Conservation (phyloP, 2,329 filamentous ascomycete genomes). For the Pestalotiopsis sp. region DNA sequence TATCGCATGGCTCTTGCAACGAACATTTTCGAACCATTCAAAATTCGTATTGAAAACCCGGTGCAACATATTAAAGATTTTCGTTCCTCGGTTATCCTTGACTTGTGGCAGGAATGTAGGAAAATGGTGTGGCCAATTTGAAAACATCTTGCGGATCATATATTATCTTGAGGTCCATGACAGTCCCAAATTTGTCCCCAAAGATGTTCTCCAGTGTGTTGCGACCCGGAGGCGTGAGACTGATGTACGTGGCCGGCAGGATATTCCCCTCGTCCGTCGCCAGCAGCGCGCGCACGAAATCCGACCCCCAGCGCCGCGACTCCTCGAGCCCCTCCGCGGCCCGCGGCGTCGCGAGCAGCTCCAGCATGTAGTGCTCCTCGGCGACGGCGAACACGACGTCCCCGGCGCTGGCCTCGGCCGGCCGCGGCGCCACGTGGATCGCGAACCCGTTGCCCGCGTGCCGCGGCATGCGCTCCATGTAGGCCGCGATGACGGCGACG, state of each 20-base stretch:
- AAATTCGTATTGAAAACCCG: too few species aligned
- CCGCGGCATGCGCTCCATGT: background rate
- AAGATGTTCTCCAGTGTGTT: background rate
- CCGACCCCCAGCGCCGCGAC: background rate
- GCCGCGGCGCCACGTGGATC: background rate
- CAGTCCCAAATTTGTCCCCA: background rate
- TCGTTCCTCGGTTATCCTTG: background rate
- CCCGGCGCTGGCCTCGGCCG: background rate
- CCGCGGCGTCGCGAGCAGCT: background rate
- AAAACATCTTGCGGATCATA: slow-evolving; percentile 5
- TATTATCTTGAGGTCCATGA: background rate
- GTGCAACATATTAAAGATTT: too few species aligned
- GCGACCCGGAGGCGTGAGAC: background rate
- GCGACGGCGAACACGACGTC: background rate
- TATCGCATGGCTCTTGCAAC: too few species aligned
- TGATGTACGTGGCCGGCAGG: background rate
- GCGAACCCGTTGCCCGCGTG: background rate
- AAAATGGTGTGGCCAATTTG: slow-evolving; percentile 1
- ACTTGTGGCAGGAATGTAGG: background rate
- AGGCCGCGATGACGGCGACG: background rate
- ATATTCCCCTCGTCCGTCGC: background rate
- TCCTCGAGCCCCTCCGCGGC: background rate
- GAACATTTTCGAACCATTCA: too few species aligned
- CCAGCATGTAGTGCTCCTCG: background rate
- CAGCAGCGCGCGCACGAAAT: background rate